Conservation (phyloP, 2,329 filamentous ascomycete species). For the Pseudogymnoascus pannorum region DNA sequence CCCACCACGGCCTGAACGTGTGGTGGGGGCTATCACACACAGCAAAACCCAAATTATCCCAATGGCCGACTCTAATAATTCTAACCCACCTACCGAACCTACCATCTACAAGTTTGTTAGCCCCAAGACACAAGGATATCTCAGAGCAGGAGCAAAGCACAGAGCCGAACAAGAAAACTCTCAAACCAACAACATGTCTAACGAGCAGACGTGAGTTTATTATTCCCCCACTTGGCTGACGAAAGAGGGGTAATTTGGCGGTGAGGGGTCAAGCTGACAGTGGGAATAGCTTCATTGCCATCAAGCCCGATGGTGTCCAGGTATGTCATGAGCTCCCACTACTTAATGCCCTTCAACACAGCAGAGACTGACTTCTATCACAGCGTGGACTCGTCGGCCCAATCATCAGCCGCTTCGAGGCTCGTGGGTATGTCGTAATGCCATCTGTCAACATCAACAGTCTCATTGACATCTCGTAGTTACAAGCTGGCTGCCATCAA, state of each 20-base stretch:
- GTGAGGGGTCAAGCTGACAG: constrained; percentile 27
- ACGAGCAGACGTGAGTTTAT: constrained; percentile 69
- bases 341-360: constrained; percentile 2
- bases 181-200: constrained; percentile 54
- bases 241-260: constrained; percentile 15
- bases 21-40: constrained; percentile 5
- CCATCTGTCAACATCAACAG: constrained; percentile 2
- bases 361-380: constrained; percentile 16
- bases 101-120: constrained; percentile 39
- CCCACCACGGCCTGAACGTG: neutral
- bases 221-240: neutral
- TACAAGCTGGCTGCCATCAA: constrained; percentile 99
- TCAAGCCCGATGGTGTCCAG: constrained; percentile 99
- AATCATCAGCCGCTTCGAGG: constrained; percentile 98
- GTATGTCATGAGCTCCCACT: constrained; percentile 42
- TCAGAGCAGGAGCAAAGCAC: constrained; percentile 31
- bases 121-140: constrained; percentile 38
- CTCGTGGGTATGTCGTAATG: constrained; percentile 62
- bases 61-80: constrained; percentile 14
- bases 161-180: constrained; percentile 27
- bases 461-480: constrained; percentile 38
- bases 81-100: constrained; percentile 25
- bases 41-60: constrained; percentile 9
- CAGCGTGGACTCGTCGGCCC: constrained; percentile 95
- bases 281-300: constrained; percentile 84